Evolutionary conservation across 2,329 filamentous ascomycete genomes (phyloP), one percentile per base, ranked within the genome.

Genomic region (Fusarium aywerte): DNA sequence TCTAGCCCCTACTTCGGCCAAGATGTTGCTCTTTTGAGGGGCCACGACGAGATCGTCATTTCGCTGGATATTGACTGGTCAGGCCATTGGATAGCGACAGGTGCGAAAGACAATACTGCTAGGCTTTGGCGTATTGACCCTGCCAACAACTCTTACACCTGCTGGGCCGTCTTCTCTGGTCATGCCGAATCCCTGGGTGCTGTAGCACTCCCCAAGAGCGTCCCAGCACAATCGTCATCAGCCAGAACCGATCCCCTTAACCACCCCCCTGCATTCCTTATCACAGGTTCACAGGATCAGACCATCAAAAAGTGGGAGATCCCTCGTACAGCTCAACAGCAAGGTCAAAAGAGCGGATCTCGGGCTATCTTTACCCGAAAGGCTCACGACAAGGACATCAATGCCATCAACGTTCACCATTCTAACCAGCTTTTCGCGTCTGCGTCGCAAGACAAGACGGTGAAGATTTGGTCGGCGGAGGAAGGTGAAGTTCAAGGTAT

Each of bases 331-430:
- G 76, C 81, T 32, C 80, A 83, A 50, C 77, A 80, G 58, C 70
- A 73, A 40, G 73, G 72, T 18, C 78, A 80, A 44, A 86, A 85
- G 62, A 85, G 85, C 58, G 83, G 85, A 11, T 81, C 88, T 11
- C 83, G 89, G 70, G 92, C 92, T 38, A 80, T 89, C 6, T 99
- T 92, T 77, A 98, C 96, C 1, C 88, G 96, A 57, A 97, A 97
- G 78, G 96, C 96, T 1, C 96, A 99, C 79, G 96, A 99, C 75
- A 99, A 99, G 77, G 96, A 99, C 70, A 99, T 99, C 79, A 99
- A 99, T 73, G 93, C 96, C 4, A 87, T 99, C 49, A 93, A 96
- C 67, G 85, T 96, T 12, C 92, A 93, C 67, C 85, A 89, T 21
- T 84, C 86, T 2, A 88, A 87, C 6, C 87, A 89, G n/a, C 80